Percentiles rank a stretch among this genome's conserved stretches.
Evolutionary conservation across 495 filamentous ascomycete species (phyloP).

Genomic region (Acidomyces sp.): DNA sequence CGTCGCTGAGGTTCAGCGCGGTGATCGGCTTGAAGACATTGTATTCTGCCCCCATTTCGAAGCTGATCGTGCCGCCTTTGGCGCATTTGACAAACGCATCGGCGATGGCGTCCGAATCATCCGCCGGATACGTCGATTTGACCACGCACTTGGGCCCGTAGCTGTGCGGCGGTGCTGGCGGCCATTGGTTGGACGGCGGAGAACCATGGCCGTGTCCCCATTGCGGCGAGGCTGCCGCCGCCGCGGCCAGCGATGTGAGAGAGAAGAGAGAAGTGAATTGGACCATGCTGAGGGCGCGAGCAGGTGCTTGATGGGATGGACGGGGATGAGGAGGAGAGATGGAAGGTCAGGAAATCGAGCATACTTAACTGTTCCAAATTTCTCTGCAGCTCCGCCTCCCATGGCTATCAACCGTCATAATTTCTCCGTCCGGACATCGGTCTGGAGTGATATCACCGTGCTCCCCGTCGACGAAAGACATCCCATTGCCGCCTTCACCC

Average conservation of each 20-base stretch:
- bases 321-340: background rate
- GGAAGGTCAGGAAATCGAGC: background rate
- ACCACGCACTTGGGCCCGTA: background rate
- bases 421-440: background rate
- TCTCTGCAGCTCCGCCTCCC: background rate
- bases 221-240: background rate
- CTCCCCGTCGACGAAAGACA: background rate
- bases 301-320: no score
- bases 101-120: slow-evolving; percentile 29
- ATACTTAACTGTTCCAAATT: background rate
- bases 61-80: slow-evolving; percentile 27
- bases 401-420: background rate
- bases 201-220: background rate
- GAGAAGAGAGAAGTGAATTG: background rate
- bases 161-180: background rate
- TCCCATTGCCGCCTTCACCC: background rate
- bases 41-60: slow-evolving; percentile 30
- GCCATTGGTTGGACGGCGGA: background rate
- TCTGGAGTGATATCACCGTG: background rate
- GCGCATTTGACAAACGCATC: slow-evolving; percentile 27
- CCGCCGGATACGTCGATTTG: slow-evolving; percentile 7
- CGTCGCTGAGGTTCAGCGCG: slow-evolving; percentile 31
- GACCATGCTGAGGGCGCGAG: no score
- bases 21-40: slow-evolving; percentile 31
- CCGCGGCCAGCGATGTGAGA: background rate